phyloP scores from a whole-genome alignment of 495 filamentous ascomycete genomes.

The Trichoderma reesei region DNA sequence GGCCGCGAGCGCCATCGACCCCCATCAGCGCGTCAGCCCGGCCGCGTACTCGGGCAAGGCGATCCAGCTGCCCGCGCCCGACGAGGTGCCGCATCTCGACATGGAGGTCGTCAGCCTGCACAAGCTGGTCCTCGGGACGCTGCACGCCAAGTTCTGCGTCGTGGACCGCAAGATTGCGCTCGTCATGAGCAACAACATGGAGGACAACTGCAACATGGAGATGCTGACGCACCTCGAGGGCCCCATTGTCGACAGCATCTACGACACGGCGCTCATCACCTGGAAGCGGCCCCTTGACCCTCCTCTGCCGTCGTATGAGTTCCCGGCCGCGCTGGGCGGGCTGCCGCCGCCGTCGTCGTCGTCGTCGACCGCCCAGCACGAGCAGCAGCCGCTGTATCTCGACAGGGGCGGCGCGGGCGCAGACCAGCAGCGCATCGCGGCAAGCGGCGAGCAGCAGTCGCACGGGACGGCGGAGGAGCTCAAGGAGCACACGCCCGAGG shows the following conservation, averaged over 20 bases:
- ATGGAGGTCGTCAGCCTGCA: slow-evolving; percentile 69
- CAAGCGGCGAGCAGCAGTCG: slow-evolving; percentile 17
- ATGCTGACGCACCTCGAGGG: slow-evolving; percentile 76
- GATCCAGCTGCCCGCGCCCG: slow-evolving; percentile 47
- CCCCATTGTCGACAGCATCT: slow-evolving; percentile 63
- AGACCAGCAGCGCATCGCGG: slow-evolving; percentile 19
- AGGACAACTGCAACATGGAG: slow-evolving; percentile 69
- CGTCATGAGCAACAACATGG: slow-evolving; percentile 67
- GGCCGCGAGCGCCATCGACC: slow-evolving; percentile 51
- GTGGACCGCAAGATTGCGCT: slow-evolving; percentile 60
- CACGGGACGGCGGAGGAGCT: too few relatives aligned
- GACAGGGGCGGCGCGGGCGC: slow-evolving; percentile 20
- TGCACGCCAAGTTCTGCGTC: slow-evolving; percentile 69
- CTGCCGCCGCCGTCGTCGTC: slow-evolving; percentile 15
- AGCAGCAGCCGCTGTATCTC: slow-evolving; percentile 17
- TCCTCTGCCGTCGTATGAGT: slow-evolving; percentile 45
- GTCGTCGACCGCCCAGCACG: too few relatives aligned
- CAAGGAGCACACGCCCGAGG: slow-evolving; percentile 44
- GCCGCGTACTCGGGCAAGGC: slow-evolving; percentile 46
- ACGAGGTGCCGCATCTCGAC: slow-evolving; percentile 61
- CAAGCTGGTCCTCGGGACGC: slow-evolving; percentile 60
- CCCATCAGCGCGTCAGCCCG: slow-evolving; percentile 48
- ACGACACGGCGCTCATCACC: slow-evolving; percentile 60
- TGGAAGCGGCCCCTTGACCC: slow-evolving; percentile 59
- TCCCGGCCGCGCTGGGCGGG: slow-evolving; percentile 34